Evolutionary conservation across 768 basidiomycete genomes (phyloP), one percentile per base, ranked within the genome.

Genomic region (Mycena amicta): DNA sequence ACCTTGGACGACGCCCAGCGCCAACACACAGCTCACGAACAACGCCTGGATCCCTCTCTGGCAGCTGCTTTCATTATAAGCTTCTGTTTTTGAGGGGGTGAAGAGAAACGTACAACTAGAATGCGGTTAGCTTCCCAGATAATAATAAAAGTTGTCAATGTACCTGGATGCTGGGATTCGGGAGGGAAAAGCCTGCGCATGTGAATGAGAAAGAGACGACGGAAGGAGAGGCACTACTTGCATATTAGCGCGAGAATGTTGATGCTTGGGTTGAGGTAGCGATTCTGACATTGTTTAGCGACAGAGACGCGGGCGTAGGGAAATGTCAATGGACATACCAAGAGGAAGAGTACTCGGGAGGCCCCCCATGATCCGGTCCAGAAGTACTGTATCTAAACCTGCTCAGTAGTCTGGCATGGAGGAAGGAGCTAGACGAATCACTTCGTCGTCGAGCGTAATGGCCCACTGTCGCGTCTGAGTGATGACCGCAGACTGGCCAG

Each of bases 391-490:
- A 74, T 66, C 78, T 77, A 56, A 5, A 12, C 18, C 25, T 31
- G 23, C 25, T 59, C 31, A 63, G 26, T 16, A 41, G 45, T 5
- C 16, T 29, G 20, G 39, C 18, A 18, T 8, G 50, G 25, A 37
- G 49, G 20, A 20, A 12, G 26, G 33, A 8, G 33, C 8, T 37
- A 8, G 51, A 31, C 22, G 27, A 12, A 37, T 13, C 16, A 49
- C 77, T 70, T 79, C 77, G 43, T 75, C 70, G 39, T 75, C 71
- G 6, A 79, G 56, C 12, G 76, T 80, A 53, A 78, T 72, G 27
- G 70, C 12, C 55, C 57, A 63, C 62, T 63, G 27, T 27, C 13
- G 39, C 33, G 37, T n/a, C 15, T 62, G 41, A 56, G 37, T 23
- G 2, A 31, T 27, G 11, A 23, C 15, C 23, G 1, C 43, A 41